Conservation (phyloP, 345 rosid genomes). For the Eucalyptus pumila region DNA sequence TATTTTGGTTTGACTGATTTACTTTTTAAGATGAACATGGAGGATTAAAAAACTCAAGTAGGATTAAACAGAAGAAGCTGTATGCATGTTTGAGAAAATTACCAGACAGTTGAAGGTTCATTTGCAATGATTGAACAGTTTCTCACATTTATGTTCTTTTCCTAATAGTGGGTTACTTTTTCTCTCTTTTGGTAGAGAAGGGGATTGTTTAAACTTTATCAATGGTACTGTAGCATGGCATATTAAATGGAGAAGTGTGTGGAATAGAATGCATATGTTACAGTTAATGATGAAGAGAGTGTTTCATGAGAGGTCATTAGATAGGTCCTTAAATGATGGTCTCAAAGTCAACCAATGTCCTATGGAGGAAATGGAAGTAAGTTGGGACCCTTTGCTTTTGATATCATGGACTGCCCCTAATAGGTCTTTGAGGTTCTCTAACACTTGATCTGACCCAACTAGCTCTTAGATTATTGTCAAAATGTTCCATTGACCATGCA, state of each 20-base stretch:
- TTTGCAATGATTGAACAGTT: background rate
- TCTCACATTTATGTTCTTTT: background rate
- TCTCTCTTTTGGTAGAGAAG: background rate
- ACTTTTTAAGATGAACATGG: background rate
- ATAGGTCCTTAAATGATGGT: background rate
- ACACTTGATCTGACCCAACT: background rate
- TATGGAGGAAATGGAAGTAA: background rate
- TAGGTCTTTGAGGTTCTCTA: background rate
- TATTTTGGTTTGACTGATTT: background rate
- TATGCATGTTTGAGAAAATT: background rate
- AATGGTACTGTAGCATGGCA: background rate
- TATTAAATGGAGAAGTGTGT: background rate
- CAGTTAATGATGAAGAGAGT: background rate
- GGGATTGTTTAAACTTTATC: background rate
- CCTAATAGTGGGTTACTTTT: background rate
- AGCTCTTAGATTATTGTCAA: background rate
- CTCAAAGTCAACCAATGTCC: background rate
- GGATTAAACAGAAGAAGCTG: background rate
- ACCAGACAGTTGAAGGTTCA: background rate
- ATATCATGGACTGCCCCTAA: background rate
- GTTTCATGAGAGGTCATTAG: background rate
- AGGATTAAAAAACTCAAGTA: background rate
- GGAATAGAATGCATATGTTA: background rate
- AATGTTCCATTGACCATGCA: background rate
- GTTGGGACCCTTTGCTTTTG: background rate